A percentile compares a stretch with the other conserved stretches of the same genome.
Evolutionary conservation across 441 rosid genomes (phyloP).

Genomic region (Corymbia citriodora): DNA sequence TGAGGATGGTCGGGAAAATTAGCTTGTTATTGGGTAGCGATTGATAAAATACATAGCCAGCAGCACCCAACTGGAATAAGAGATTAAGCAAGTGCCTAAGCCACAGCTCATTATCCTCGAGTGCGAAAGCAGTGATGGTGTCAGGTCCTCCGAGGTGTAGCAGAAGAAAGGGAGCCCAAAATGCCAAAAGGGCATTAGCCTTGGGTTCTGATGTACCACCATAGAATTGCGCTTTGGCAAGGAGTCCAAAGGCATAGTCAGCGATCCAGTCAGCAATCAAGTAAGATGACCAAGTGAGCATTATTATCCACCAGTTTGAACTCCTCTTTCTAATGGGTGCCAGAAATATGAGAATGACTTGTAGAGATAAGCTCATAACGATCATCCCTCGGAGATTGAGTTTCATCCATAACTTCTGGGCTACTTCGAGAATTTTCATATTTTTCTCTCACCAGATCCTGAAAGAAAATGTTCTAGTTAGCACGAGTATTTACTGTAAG

Average conservation of each 20-base stretch:
- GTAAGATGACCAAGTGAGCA: rapidly evolving
- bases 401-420: rapidly evolving
- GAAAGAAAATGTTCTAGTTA: neutral
- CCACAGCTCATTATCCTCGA: conserved; percentile 1
- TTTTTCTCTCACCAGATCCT: rapidly evolving
- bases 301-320: rapidly evolving
- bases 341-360: neutral
- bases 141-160: conserved; percentile 1
- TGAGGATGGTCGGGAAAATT: neutral
- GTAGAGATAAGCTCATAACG: rapidly evolving
- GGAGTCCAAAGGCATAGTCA: neutral
- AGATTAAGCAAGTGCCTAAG: neutral
- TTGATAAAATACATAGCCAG: neutral
- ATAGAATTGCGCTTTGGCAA: neutral
- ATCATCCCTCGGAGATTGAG: neutral
- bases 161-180: neutral
- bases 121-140: neutral
- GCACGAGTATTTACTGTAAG: neutral
- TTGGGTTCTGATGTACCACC: neutral
- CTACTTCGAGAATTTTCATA: rapidly evolving
- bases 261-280: neutral
- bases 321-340: neutral
- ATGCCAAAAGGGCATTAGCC: neutral
- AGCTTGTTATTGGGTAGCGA: neutral
- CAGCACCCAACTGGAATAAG: neutral